A percentile compares a stretch with the other conserved stretches of the same genome.
These are phyloP conservation scores for Erysimum pusillum DNA, from an alignment of 441 rosid species.

Conservation along the genomic window DNA sequence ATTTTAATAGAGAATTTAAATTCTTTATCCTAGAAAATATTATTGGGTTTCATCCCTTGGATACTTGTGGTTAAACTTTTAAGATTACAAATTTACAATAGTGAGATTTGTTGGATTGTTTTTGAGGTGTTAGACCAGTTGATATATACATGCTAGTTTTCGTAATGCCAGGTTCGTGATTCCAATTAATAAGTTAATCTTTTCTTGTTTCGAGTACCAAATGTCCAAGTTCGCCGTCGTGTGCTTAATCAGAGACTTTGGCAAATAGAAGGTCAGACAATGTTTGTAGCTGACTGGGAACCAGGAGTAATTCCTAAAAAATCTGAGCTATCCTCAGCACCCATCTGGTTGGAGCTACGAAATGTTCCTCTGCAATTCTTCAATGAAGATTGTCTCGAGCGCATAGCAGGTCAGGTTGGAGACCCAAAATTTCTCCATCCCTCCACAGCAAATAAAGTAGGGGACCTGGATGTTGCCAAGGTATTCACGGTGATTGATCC, in stretches of 20 bases:
- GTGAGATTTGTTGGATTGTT: too few relatives aligned
- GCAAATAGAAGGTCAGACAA: neutral
- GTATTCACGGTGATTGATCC: neutral
- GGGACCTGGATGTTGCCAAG: neutral
- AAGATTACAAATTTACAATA: too few relatives aligned
- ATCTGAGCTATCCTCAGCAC: neutral
- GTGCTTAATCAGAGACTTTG: neutral
- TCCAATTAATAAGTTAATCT: too few relatives aligned
- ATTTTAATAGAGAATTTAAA: too few relatives aligned
- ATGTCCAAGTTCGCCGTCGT: accelerated
- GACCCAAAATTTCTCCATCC: neutral
- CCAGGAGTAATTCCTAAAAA: accelerated
- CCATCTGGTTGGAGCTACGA: neutral
- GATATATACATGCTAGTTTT: too few relatives aligned
- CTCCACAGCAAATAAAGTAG: accelerated
- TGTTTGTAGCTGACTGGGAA: neutral
- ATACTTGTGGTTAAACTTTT: too few relatives aligned
- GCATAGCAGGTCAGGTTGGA: neutral
- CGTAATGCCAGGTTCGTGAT: too few relatives aligned
- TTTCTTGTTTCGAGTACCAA: neutral
- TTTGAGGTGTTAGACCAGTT: too few relatives aligned
- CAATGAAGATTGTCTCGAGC: neutral
- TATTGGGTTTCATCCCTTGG: too few relatives aligned
- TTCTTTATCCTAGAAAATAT: too few relatives aligned
- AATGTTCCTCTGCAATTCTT: neutral